Evolutionary conservation across 495 filamentous ascomycete species (phyloP).

Genomic region (Neurospora discreta): DNA sequence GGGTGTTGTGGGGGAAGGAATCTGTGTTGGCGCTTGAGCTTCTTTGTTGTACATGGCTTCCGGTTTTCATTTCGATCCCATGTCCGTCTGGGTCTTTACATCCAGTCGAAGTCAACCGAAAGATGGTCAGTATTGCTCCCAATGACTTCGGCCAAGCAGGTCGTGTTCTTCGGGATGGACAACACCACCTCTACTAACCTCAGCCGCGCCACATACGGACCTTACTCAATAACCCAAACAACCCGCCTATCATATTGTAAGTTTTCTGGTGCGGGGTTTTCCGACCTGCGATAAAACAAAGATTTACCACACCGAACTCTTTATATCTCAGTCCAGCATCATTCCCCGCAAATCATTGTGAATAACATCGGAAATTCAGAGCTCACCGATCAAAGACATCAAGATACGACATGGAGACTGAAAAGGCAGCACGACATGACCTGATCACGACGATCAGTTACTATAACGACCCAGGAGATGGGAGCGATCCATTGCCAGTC

Average conservation of each 20-base stretch:
- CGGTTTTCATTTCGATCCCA: neutral
- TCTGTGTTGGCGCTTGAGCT: neutral
- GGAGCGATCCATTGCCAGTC: conserved; percentile 39
- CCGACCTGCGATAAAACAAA: neutral
- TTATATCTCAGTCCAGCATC: neutral
- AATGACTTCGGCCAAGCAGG: neutral
- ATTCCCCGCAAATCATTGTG: neutral
- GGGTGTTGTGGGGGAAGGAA: neutral
- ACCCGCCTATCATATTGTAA: neutral
- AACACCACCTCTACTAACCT: neutral
- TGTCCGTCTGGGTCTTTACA: too few species aligned
- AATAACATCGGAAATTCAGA: neutral
- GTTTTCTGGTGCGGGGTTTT: neutral
- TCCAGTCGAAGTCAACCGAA: neutral
- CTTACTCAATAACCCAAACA: neutral
- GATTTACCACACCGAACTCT: neutral
- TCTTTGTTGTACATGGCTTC: neutral
- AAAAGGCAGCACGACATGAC: conserved; percentile 13
- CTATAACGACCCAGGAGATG: conserved; percentile 46
- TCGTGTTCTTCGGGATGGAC: neutral
- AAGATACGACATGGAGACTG: neutral
- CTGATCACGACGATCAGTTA: conserved; percentile 47
- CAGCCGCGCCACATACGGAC: neutral
- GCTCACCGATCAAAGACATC: neutral
- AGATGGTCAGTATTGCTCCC: neutral